phyloP scores from a whole-genome alignment of 2,329 filamentous ascomycete species.

The Fusarium sterilihyphosum region DNA sequence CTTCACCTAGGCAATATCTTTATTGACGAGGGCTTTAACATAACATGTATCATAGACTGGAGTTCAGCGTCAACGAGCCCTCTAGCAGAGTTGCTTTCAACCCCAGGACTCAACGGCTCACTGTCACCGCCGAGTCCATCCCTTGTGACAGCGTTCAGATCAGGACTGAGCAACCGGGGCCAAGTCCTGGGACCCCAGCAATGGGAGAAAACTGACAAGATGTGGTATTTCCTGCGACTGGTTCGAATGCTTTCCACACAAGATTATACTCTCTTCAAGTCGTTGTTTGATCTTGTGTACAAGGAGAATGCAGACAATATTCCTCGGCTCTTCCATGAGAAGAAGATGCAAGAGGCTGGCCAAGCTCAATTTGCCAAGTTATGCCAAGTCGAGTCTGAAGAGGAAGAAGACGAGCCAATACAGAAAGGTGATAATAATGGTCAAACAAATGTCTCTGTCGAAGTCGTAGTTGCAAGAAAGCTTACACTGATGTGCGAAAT shows the following conservation, averaged over 20 bases:
- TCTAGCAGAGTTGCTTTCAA: not conserved
- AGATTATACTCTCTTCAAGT: not conserved
- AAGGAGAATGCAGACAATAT: not conserved
- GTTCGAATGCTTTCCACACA: not conserved
- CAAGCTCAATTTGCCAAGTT: not conserved
- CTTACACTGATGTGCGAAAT: not conserved
- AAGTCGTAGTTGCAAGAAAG: not conserved
- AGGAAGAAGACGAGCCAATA: not conserved
- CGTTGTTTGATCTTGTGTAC: not conserved
- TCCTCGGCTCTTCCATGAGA: not conserved
- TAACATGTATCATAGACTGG: not conserved
- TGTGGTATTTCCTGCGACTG: not conserved
- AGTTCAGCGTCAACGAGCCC: not conserved
- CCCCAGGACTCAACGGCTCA: not conserved
- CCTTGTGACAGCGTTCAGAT: not conserved
- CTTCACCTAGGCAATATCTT: not conserved
- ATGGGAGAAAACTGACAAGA: not conserved
- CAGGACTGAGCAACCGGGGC: rapidly evolving
- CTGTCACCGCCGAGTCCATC: not conserved
- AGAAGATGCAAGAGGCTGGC: not conserved
- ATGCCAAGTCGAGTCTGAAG: not conserved
- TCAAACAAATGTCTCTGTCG: not conserved
- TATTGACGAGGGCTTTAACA: not conserved
- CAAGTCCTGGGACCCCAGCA: not conserved
- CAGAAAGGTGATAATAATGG: rapidly evolving